Evolutionary conservation across 345 rosid species (phyloP).

Genomic region (Eucalyptus globulus): DNA sequence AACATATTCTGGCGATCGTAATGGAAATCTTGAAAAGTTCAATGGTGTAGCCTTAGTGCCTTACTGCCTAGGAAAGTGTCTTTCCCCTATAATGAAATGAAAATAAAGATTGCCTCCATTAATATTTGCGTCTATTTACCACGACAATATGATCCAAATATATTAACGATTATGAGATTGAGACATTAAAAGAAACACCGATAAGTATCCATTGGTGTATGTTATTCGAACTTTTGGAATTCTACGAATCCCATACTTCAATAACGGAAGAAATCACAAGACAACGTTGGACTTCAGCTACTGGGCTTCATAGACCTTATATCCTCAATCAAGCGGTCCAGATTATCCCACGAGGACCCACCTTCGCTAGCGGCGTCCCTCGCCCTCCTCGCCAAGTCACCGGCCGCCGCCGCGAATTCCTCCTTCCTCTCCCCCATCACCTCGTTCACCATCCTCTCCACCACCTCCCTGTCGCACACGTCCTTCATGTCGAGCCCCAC

Average conservation of each 20-base stretch:
- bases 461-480: slow-evolving; percentile 22
- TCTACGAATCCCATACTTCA: neutral
- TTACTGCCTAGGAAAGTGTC: neutral
- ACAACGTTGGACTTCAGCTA: neutral
- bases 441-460: slow-evolving; percentile 40
- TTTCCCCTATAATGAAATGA: neutral
- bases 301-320: slow-evolving; percentile 1
- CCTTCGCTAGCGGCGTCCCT: slow-evolving; percentile 2
- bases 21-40: neutral
- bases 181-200: neutral
- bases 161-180: neutral
- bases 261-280: neutral
- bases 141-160: neutral
- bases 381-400: slow-evolving; percentile 10
- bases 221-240: neutral
- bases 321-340: slow-evolving; percentile 25
- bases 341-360: slow-evolving; percentile 22
- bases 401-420: slow-evolving; percentile 8
- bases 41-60: neutral
- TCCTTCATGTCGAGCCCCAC: slow-evolving; percentile 72
- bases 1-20: too few species aligned
- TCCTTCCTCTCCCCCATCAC: slow-evolving; percentile 46
- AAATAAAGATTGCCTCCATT: neutral
- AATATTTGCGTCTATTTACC: too few species aligned
- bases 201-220: neutral